These are phyloP conservation scores for Leishmania arabica DNA, from an alignment of 208 protist species.

Conservation along the genomic window DNA sequence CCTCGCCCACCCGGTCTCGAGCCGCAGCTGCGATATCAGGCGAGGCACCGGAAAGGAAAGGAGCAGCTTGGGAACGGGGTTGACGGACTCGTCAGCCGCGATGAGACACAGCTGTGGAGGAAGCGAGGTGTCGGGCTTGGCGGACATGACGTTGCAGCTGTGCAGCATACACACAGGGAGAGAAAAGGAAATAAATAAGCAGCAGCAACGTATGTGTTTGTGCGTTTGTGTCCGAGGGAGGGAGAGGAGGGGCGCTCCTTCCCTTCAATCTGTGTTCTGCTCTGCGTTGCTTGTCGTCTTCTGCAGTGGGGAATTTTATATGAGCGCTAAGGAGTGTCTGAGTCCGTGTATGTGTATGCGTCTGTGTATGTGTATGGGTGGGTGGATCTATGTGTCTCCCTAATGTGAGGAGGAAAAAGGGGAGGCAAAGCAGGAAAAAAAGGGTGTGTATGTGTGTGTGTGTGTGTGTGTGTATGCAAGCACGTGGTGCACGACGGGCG, in stretches of 20 bases:
- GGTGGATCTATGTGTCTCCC: neutral
- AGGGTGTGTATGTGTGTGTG: too few relatives aligned
- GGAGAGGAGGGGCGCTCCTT: too few relatives aligned
- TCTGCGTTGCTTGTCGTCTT: neutral
- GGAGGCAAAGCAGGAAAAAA: too few relatives aligned
- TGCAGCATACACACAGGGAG: neutral
- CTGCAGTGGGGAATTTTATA: neutral
- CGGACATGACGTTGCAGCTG: neutral
- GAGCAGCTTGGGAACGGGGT: slow-evolving; percentile 48
- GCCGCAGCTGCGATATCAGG: slow-evolving; percentile 28
- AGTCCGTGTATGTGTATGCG: neutral
- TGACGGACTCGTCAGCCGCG: slow-evolving; percentile 33
- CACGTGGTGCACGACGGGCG: neutral
- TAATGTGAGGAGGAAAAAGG: neutral
- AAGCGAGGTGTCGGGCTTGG: neutral
- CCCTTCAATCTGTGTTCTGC: neutral
- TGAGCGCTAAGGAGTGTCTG: neutral
- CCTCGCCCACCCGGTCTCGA: slow-evolving; percentile 19
- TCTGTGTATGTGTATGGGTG: neutral
- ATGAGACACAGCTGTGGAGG: slow-evolving; percentile 29
- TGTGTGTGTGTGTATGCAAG: neutral
- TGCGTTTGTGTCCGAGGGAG: neutral
- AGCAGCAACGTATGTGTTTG: neutral
- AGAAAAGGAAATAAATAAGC: neutral
- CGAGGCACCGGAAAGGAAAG: slow-evolving; percentile 51